Percentiles rank a stretch among this genome's conserved stretches.
Conservation (phyloP, 345 rosid genomes). For the Draba incana region DNA sequence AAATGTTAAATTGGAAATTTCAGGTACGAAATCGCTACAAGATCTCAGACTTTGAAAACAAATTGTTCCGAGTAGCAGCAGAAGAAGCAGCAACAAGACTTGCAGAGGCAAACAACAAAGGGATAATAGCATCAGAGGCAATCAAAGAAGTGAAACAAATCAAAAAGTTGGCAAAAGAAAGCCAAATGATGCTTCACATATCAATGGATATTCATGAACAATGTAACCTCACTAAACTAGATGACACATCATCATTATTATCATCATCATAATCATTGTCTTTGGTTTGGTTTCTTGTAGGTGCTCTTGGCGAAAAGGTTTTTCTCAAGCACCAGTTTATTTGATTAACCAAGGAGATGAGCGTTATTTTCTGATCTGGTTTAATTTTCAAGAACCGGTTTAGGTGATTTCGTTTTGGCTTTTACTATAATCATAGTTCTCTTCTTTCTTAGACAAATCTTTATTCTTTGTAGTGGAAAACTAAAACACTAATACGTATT, state of each 20-base stretch:
- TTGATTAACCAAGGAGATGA: neutral
- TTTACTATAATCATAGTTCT: no score
- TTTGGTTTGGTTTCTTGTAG: slow-evolving; percentile 23
- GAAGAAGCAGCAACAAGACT: slow-evolving; percentile 65
- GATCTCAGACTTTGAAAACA: slow-evolving; percentile 67
- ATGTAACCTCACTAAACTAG: slow-evolving; percentile 19
- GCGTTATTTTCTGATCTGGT: neutral
- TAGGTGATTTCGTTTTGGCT: neutral
- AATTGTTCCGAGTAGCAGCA: slow-evolving; percentile 65
- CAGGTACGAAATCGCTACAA: slow-evolving; percentile 59
- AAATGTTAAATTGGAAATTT: neutral
- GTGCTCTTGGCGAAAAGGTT: slow-evolving; percentile 9
- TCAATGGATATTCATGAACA: slow-evolving; percentile 10
- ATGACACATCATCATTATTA: neutral
- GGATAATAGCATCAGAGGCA: slow-evolving; percentile 22
- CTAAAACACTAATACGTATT: neutral
- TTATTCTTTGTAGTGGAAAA: slow-evolving; percentile 2
- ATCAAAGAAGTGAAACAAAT: slow-evolving; percentile 55
- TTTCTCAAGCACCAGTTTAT: no score
- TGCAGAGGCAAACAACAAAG: slow-evolving; percentile 46
- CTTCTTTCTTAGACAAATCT: neutral
- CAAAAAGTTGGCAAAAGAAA: slow-evolving; percentile 54
- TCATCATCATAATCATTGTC: neutral
- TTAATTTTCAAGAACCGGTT: slow-evolving; percentile 4
- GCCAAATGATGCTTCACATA: slow-evolving; percentile 8